Evolutionary conservation across 805 yeast species (phyloP).

Genomic region (Komagataella pseudopastoris): DNA sequence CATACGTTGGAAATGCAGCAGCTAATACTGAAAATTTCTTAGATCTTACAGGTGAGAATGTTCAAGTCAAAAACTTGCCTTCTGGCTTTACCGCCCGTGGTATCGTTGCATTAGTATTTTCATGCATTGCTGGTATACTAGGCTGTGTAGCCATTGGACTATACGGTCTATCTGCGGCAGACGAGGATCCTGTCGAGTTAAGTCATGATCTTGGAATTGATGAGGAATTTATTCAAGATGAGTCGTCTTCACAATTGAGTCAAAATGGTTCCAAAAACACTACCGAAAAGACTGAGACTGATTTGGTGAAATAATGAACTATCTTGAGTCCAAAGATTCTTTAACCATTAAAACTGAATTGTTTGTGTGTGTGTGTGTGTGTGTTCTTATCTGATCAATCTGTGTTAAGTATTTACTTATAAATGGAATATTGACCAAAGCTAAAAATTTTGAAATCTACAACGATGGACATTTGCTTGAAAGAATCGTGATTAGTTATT

Average conservation of each 20-base stretch:
- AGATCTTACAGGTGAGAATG: conserved; percentile 64
- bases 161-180: conserved; percentile 40
- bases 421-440: not conserved
- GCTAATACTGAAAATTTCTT: conserved; percentile 50
- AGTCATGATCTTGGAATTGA: not conserved
- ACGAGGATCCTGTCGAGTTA: not conserved
- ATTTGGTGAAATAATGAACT: not conserved
- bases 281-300: not conserved
- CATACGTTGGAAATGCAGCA: conserved; percentile 77
- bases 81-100: conserved; percentile 91
- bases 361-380: not conserved
- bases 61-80: conserved; percentile 58
- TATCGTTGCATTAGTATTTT: conserved; percentile 85
- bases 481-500: not conserved
- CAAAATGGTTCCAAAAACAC: not conserved
- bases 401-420: not conserved
- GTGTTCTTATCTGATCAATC: not conserved
- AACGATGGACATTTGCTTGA: not conserved
- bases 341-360: not conserved
- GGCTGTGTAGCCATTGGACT: conserved; percentile 67
- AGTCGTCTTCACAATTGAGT: not conserved
- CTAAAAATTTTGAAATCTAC: not conserved
- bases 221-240: not conserved
- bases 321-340: not conserved
- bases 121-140: conserved; percentile 70